A percentile compares a stretch with the other conserved stretches of the same genome.
phyloP scores from a whole-genome alignment of 768 basidiomycete species.

The Tulasnella sp. region DNA sequence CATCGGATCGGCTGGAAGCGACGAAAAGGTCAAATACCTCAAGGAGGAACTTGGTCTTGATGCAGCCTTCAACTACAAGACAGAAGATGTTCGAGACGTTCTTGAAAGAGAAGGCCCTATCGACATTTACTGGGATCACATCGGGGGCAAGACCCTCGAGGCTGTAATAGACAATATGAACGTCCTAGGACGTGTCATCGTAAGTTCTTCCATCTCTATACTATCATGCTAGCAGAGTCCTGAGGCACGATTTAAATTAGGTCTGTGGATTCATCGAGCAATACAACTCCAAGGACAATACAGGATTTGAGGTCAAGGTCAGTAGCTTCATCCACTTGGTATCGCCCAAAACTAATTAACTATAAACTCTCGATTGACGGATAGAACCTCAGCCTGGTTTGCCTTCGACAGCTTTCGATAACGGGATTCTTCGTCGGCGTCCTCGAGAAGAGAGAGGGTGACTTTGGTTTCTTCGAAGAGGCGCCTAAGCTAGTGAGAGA shows the following conservation, averaged over 20 bases:
- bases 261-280: background rate
- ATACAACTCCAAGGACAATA: background rate
- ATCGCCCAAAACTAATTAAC: background rate
- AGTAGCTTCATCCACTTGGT: background rate
- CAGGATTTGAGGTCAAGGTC: background rate
- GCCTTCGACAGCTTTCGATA: background rate
- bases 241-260: background rate
- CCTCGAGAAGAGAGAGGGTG: constrained; percentile 28
- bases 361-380: background rate
- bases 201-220: background rate
- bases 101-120: constrained; percentile 62
- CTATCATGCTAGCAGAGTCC: background rate
- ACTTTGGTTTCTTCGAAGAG: constrained; percentile 32
- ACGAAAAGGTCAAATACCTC: constrained; percentile 70
- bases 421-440: background rate
- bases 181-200: background rate
- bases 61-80: constrained; percentile 77
- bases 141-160: constrained; percentile 42
- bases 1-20: constrained; percentile 70
- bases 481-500: constrained; percentile 39
- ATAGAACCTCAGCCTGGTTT: background rate
- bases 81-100: constrained; percentile 54
- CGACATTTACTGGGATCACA: constrained; percentile 52
- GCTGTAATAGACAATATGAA: constrained; percentile 39
- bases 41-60: constrained; percentile 60